Percentiles rank a stretch among this genome's conserved stretches.
phyloP scores from a whole-genome alignment of 2,329 filamentous ascomycete genomes.

The Metarhizium anisopliae region DNA sequence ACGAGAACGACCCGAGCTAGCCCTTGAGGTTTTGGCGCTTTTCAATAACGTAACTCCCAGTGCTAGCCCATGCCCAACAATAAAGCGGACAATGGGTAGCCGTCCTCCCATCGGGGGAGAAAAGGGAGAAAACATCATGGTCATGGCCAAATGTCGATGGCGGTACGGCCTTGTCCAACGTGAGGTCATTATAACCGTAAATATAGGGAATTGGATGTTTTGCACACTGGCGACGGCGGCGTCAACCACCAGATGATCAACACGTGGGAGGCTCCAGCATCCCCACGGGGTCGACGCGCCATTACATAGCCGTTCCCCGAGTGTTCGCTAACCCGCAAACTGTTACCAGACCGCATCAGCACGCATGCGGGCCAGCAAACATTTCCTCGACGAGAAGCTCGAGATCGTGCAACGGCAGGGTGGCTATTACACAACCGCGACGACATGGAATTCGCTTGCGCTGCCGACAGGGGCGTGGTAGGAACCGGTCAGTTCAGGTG shows the following conservation, averaged over 20 bases:
- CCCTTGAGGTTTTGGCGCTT: neutral
- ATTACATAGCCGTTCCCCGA: constrained; percentile 2
- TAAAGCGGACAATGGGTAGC: no score
- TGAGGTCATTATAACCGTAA: no score
- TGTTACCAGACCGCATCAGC: neutral
- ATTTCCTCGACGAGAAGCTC: neutral
- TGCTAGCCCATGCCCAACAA: no score
- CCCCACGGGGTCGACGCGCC: constrained; percentile 10
- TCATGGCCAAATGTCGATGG: no score
- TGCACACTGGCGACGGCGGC: no score
- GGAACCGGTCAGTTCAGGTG: constrained; percentile 6
- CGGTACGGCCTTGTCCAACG: no score
- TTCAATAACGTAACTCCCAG: neutral
- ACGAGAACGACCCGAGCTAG: neutral
- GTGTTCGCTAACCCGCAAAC: neutral
- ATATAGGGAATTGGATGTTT: no score
- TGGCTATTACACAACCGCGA: neutral
- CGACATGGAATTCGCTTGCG: no score
- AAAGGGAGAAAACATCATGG: no score
- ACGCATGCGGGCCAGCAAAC: neutral
- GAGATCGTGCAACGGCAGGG: neutral
- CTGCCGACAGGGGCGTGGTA: constrained; percentile 3
- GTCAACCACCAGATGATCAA: neutral
- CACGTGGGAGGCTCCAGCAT: constrained; percentile 7
- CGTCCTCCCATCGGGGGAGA: no score